Percentiles rank a stretch among this genome's conserved stretches.
Evolutionary conservation across 1,139 yeast species (phyloP).

Genomic region (Pichia sp.): DNA sequence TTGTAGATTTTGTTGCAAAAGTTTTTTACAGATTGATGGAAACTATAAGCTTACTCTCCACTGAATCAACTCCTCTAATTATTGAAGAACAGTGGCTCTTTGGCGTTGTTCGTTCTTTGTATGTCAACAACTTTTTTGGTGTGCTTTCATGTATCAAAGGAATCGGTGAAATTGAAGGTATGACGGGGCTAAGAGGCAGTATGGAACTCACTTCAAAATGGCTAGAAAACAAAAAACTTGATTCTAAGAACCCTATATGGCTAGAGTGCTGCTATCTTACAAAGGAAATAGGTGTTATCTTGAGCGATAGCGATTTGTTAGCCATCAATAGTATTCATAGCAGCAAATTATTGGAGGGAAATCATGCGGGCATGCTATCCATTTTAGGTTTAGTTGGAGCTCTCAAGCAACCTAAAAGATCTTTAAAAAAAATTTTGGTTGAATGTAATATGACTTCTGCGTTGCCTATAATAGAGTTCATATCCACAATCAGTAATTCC

Average conservation of each 20-base stretch:
- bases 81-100: conserved; percentile 27
- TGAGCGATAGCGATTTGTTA: not conserved
- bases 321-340: not conserved
- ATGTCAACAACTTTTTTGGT: conserved; percentile 26
- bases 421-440: conserved; percentile 54
- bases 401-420: conserved; percentile 51
- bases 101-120: conserved; percentile 21
- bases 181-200: conserved; percentile 22
- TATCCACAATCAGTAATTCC: conserved; percentile 5
- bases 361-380: conserved; percentile 4
- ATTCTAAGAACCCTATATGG: conserved; percentile 9
- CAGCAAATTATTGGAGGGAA: not conserved
- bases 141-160: conserved; percentile 23
- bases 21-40: conserved; percentile 43
- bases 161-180: conserved; percentile 20
- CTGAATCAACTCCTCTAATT: not conserved
- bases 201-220: conserved; percentile 41
- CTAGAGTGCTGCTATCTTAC: conserved; percentile 7
- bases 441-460: conserved; percentile 49
- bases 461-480: conserved; percentile 37
- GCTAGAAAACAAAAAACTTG: conserved; percentile 33
- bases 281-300: conserved; percentile 16
- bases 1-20: conserved; percentile 47
- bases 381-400: conserved; percentile 34
- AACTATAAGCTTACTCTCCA: conserved; percentile 20